Evolutionary conservation across 148 eudicot species (phyloP), one percentile per base, ranked within the genome.

Genomic region (Beta vulgaris): DNA sequence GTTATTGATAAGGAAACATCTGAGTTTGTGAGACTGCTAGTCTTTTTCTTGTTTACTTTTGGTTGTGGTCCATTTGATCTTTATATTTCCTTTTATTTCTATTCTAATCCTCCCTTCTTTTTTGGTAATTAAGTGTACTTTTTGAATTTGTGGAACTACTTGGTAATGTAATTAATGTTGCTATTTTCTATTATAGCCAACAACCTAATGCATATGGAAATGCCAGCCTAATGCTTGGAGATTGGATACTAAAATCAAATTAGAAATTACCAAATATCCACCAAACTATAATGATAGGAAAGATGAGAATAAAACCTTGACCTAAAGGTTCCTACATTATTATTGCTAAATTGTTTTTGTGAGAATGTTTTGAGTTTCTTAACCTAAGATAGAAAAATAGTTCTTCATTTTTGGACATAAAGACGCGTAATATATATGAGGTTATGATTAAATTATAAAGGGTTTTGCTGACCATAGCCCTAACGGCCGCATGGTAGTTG

Each of bases 11-110:
- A 11, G 70, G 82, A 64, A 80, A 70, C 72, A 66, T 75, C n/a
- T 69, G 64, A 62, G 76, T 80, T 80, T 75, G 58, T 75, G 72
- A 53, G 76, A 16, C 26, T 75, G 23, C 28, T 75, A 53, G 67
- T 63, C 78, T n/a, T 69, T 80, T 69, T 80, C 77, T 34, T 60
- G 43, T 39, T 16, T 32, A 28, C 57, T 69, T 79, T 48, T 40
- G 71, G 10, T 15, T 80, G 69, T 69, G 59, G 71, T 79, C 78
- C 78, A 26, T 16, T 36, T 73, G 4, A n/a, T 42, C 3, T 59
- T 42, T 15, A 59, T 59, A 55, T 7, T 4, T 7, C 16, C 5
- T 34, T 11, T 59, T 44, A 39, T 23, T 2, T 26, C 40, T n/a
- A n/a, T n/a, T n/a, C n/a, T n/a, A n/a, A n/a, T n/a, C n/a, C n/a